A percentile compares a stretch with the other conserved stretches of the same genome.
Conservation (phyloP, 805 yeast genomes). For the Crinitomyces ghanaensis region DNA sequence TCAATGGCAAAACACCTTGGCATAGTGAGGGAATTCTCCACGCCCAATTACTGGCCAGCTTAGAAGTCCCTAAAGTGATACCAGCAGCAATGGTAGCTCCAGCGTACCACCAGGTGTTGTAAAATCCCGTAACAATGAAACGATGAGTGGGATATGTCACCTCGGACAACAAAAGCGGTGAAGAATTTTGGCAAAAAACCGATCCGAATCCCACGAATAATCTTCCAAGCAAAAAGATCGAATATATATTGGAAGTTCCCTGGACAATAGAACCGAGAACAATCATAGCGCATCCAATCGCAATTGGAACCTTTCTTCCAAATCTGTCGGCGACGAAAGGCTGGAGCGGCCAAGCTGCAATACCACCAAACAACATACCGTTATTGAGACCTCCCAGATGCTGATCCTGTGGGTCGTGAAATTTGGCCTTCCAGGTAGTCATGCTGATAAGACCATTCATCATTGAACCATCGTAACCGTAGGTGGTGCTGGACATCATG, state of each 20-base stretch:
- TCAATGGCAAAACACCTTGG: slow-evolving; percentile 29
- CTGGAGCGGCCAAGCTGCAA: slow-evolving; percentile 54
- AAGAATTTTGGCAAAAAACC: slow-evolving; percentile 61
- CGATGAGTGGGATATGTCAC: slow-evolving; percentile 6
- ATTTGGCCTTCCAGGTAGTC: slow-evolving; percentile 10
- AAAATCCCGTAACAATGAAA: slow-evolving; percentile 6
- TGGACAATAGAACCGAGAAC: slow-evolving; percentile 49
- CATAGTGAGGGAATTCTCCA: slow-evolving; percentile 28
- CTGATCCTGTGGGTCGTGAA: slow-evolving; percentile 9
- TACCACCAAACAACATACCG: slow-evolving; percentile 40
- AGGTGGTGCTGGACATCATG: slow-evolving; percentile 8
- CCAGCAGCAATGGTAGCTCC: slow-evolving; percentile 44
- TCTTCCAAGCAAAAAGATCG: slow-evolving; percentile 60
- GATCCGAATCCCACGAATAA: slow-evolving; percentile 61
- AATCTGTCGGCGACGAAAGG: slow-evolving; percentile 44
- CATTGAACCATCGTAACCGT: slow-evolving; percentile 13
- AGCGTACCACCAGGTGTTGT: slow-evolving; percentile 39
- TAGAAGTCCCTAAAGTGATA: slow-evolving; percentile 36
- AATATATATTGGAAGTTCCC: slow-evolving; percentile 35
- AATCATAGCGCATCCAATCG: slow-evolving; percentile 41
- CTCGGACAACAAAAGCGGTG: slow-evolving; percentile 5
- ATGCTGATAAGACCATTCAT: slow-evolving; percentile 18
- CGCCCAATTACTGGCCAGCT: slow-evolving; percentile 19
- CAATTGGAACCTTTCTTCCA: slow-evolving; percentile 50
- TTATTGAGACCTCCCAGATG: slow-evolving; percentile 9